A percentile compares a stretch with the other conserved stretches of the same genome.
Evolutionary conservation across 768 basidiomycete genomes (phyloP).

Genomic region (Gloeopeniophorella convolvens): DNA sequence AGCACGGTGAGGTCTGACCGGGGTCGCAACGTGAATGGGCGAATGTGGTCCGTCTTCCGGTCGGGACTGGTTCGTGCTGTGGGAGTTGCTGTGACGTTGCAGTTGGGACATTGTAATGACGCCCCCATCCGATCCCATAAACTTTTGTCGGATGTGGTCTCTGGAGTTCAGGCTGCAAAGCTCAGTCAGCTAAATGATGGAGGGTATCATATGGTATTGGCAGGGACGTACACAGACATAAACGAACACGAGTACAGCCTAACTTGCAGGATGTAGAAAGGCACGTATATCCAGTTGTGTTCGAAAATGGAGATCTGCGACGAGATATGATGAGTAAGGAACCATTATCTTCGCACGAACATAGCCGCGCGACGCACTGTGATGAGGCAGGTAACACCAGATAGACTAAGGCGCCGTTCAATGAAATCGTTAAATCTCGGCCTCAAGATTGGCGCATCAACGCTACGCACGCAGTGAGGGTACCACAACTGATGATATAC

Average conservation of each 20-base stretch:
- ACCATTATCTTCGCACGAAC: neutral
- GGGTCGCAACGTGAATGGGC: too few relatives aligned
- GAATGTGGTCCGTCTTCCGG: neutral
- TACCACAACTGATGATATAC: neutral
- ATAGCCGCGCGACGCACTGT: neutral
- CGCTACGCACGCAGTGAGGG: neutral
- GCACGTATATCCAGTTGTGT: neutral
- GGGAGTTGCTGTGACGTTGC: neutral
- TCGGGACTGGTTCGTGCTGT: too few relatives aligned
- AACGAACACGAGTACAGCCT: neutral
- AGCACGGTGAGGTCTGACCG: too few relatives aligned
- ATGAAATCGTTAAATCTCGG: neutral
- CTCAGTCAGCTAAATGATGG: neutral
- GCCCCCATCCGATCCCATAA: neutral
- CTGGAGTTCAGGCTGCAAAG: neutral
- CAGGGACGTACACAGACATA: neutral
- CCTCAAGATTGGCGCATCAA: neutral
- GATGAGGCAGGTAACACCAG: neutral
- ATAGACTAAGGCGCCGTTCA: too few relatives aligned
- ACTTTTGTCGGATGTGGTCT: neutral
- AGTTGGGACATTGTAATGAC: neutral
- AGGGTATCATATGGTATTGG: neutral
- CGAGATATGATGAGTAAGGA: neutral
- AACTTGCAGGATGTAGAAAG: constrained; percentile 1
- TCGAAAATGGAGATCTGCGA: neutral